These are phyloP conservation scores for Umbellularia californica DNA, from an alignment of 164 flowering plant species.

Conservation along the genomic window DNA sequence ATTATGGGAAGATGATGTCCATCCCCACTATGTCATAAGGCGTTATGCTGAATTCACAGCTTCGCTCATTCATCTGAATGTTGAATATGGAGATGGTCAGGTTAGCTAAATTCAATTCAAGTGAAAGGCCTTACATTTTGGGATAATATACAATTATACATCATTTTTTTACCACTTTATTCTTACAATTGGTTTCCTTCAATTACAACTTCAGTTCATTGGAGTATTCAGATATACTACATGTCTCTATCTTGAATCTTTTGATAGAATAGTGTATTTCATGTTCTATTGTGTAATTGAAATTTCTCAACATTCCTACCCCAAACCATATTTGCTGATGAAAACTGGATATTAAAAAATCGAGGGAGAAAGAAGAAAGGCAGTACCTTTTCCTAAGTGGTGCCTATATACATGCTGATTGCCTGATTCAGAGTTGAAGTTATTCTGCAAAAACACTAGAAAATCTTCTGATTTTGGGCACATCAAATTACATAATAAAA, in stretches of 20 bases:
- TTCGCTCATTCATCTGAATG: conserved; percentile 87
- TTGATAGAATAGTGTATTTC: neutral
- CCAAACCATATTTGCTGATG: no score
- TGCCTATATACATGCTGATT: no score
- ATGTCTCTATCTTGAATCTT: neutral
- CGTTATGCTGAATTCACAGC: conserved; percentile 99
- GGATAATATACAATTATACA: neutral
- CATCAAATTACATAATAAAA: neutral
- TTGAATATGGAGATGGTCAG: conserved; percentile 97
- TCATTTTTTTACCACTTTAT: no score
- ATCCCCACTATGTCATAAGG: conserved; percentile 96
- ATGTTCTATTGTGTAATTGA: no score
- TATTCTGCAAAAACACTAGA: no score
- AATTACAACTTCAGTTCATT: neutral
- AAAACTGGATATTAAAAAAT: no score
- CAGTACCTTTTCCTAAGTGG: no score
- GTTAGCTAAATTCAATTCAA: conserved; percentile 28
- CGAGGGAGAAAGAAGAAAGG: no score
- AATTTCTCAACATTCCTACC: no score
- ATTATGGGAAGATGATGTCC: conserved; percentile 98
- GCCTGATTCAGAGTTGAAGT: no score
- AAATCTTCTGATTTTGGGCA: no score
- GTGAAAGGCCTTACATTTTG: neutral
- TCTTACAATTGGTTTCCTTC: neutral
- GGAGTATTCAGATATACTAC: neutral